Base-by-base conservation (phyloP, 352 stramenopile genomes). In the Blastocystis sp. region DNA sequence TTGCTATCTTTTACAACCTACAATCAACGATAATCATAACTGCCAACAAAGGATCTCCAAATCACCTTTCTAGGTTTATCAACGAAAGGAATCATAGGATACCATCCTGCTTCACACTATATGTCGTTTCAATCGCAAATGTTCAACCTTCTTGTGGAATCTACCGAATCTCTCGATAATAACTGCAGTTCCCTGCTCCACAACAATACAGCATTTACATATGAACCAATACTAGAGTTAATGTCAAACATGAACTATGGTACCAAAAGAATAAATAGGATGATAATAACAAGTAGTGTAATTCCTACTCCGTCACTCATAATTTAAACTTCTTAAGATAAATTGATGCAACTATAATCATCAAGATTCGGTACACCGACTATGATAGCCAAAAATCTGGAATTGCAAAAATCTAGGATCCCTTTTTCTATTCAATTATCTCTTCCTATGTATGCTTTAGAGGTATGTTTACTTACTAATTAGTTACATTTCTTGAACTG, bases 1-100 rank as follows among this genome's bases (percentile, higher is more conserved):
- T 11, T 30, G n/a, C n/a, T 13, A 16, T 16, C 45, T 53, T 34
- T 37, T 24, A 41, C 56, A 70, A 56, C 37, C 78, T 89, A 76
- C 50, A 73, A 34, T 90, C 63, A 54, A 37, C 79, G 13, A 39
- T 20, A 3, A 65, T 8, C 6, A n/a, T 26, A 24, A 11, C 2
- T 37, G 9, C 5, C 7, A 63, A 65, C 69, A 43, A 75, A 68
- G 7, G 50, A 34, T 87, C 78, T 85, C 70, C 87, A 88, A 20
- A 45, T 64, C 87, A 91, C 56, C 47, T 53, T 39, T 81, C 75
- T 90, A 26, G 73, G 62, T 47, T 24, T 54, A 53, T 91, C 90
- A 20, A 91, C 53, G 63, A 91, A 90, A 18, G 90, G 90, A 89
- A 91, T 90, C 13, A 91, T 68, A 26, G 90, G 78, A 59, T 91